A percentile compares a stretch with the other conserved stretches of the same genome.
Conservation (phyloP, 2,329 filamentous ascomycete genomes). For the Sporothrix brunneoviolacea region DNA sequence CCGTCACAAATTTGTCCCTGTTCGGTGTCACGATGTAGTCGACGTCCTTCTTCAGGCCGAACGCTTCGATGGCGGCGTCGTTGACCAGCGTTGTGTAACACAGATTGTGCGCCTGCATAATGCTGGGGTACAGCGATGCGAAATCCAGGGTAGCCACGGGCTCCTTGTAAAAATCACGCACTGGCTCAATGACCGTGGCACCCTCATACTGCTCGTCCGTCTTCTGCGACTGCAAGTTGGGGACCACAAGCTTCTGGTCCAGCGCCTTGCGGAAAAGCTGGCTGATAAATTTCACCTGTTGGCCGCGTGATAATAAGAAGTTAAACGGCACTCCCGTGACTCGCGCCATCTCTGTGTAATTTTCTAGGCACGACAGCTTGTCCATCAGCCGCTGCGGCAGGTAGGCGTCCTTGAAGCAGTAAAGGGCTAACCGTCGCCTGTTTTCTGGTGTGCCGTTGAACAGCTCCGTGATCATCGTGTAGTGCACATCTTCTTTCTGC, state of each 20-base stretch:
- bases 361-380: constrained; percentile 96
- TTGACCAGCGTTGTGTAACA: constrained; percentile 93
- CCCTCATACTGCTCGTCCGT: constrained; percentile 91
- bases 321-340: constrained; percentile 98
- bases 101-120: constrained; percentile 97
- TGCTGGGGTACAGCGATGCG: constrained; percentile 94
- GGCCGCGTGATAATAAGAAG: constrained; percentile 80
- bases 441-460: constrained; percentile 96
- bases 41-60: constrained; percentile 74
- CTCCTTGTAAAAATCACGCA: constrained; percentile 86
- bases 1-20: constrained; percentile 84
- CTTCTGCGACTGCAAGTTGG: constrained; percentile 66
- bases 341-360: constrained; percentile 99
- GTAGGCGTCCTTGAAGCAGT: constrained; percentile 97
- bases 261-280: constrained; percentile 93
- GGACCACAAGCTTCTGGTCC: constrained; percentile 89
- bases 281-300: constrained; percentile 97
- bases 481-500: constrained; percentile 97
- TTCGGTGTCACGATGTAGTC: constrained; percentile 97
- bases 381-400: constrained; percentile 91
- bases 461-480: constrained; percentile 98
- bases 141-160: constrained; percentile 98
- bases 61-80: constrained; percentile 67
- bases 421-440: constrained; percentile 80
- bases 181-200: constrained; percentile 95